These are phyloP conservation scores for Limnanthes douglasii DNA, from an alignment of 345 rosid genomes.

Conservation along the genomic window DNA sequence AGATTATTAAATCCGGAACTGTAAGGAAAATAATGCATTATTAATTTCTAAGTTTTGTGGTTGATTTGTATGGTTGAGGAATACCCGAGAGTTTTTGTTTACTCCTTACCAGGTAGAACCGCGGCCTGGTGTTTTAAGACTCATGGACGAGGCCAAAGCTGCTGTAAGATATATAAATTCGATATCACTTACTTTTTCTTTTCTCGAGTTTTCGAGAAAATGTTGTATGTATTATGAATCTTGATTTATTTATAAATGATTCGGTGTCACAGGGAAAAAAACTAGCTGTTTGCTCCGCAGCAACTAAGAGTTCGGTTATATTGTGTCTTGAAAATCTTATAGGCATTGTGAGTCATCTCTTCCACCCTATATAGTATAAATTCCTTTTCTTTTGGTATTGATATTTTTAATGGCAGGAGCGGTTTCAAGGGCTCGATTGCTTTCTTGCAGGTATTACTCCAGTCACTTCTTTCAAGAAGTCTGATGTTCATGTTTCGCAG, in stretches of 20 bases:
- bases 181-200: too few relatives aligned
- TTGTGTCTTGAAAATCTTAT: conserved; percentile 84
- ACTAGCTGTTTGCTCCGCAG: conserved; percentile 91
- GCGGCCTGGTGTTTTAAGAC: conserved; percentile 77
- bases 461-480: conserved; percentile 1
- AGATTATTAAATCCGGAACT: conserved; percentile 84
- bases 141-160: conserved; percentile 92
- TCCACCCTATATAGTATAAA: neutral
- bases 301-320: conserved; percentile 91
- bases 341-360: conserved; percentile 36
- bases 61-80: neutral
- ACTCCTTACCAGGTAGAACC: conserved; percentile 55
- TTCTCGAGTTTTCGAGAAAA: neutral
- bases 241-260: neutral
- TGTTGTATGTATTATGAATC: neutral
- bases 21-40: conserved; percentile 25
- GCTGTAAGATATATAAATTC: conserved; percentile 57
- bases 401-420: conserved; percentile 29
- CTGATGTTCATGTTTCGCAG: conserved; percentile 2
- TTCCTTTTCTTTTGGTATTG: neutral
- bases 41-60: neutral
- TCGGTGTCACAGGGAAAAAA: conserved; percentile 44
- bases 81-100: conserved; percentile 3
- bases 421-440: conserved; percentile 84
- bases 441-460: conserved; percentile 71